Evolutionary conservation across 345 rosid species (phyloP), one percentile per base, ranked within the genome.

Genomic region (Heritiera fomes): DNA sequence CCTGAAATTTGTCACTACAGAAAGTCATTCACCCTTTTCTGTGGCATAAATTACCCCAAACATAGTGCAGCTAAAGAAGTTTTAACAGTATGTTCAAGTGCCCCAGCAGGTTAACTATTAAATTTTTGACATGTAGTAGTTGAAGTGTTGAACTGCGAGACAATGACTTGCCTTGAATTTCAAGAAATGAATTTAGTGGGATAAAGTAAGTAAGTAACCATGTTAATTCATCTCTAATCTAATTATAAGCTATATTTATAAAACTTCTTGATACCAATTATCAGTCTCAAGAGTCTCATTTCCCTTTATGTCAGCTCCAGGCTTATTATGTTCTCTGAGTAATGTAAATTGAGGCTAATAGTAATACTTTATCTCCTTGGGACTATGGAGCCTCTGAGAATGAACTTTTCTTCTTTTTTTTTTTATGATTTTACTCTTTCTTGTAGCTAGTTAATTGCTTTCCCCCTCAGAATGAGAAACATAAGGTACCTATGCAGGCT

Each of bases 1-100:
- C 94, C 98, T 91, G 92, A 83, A 82, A 40, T 53, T 73, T 77
- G 70, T 77, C 69, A 47, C 64, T 55, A 79, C 83, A 85, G 75
- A 76, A 34, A 1, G 75, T 73, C 79, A 80, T 77, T 83, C 83
- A 61, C 58, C 85, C 78, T 76, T 76, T 80, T 81, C 75, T 32
- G 82, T 80, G 49, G 73, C 84, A 80, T 53, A 73, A 38, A 55
- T 73, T 84, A 78, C 75, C 80, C 78, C 86, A 67, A 85, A 64
- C 49, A 72, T 43, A 66, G 76, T 69, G 78, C 12, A 70, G n/a
- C 45, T 71, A 73, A 49, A 55, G 17, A 53, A 34, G 63, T 53
- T 30, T 72, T 55, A 53, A 38, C 47, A 53, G 76, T 53, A 2
- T 18, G 71, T 61, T 71, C 77, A 81, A 81, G 78, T 40, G 62